A percentile compares a stretch with the other conserved stretches of the same genome.
Conservation (phyloP, 768 basidiomycete species). For the Pulveroboletus sp. region DNA sequence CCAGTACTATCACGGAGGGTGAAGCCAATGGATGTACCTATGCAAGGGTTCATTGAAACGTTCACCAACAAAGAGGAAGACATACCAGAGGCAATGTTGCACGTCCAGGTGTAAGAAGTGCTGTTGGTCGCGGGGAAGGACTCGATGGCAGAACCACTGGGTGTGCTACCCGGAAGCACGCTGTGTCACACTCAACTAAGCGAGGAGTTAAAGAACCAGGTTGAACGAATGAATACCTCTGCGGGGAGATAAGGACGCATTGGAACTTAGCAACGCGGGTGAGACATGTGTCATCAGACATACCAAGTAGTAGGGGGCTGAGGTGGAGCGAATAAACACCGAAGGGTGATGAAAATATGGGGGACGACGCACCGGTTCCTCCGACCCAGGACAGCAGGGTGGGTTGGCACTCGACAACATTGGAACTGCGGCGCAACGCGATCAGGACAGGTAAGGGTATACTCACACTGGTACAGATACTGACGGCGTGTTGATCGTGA, state of each 20-base stretch:
- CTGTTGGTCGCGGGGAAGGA: constrained; percentile 40
- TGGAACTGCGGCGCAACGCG: constrained; percentile 33
- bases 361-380: constrained; percentile 45
- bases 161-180: constrained; percentile 48
- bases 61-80: not conserved
- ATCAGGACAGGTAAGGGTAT: not conserved
- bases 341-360: not conserved
- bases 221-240: constrained; percentile 36
- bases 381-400: constrained; percentile 50
- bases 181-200: constrained; percentile 31
- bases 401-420: constrained; percentile 56
- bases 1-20: constrained; percentile 62
- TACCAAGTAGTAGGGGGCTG: constrained; percentile 67
- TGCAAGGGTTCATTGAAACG: not conserved
- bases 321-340: not conserved
- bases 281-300: constrained; percentile 24
- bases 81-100: constrained; percentile 46
- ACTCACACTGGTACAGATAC: constrained; percentile 23
- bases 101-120: constrained; percentile 51
- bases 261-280: not conserved
- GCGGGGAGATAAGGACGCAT: not conserved
- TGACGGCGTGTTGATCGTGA: constrained; percentile 70
- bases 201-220: not conserved
- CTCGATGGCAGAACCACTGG: constrained; percentile 42
- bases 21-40: constrained; percentile 54